Evolutionary conservation across 257 asterid species (phyloP).

Genomic region (Primulina tabacum): DNA sequence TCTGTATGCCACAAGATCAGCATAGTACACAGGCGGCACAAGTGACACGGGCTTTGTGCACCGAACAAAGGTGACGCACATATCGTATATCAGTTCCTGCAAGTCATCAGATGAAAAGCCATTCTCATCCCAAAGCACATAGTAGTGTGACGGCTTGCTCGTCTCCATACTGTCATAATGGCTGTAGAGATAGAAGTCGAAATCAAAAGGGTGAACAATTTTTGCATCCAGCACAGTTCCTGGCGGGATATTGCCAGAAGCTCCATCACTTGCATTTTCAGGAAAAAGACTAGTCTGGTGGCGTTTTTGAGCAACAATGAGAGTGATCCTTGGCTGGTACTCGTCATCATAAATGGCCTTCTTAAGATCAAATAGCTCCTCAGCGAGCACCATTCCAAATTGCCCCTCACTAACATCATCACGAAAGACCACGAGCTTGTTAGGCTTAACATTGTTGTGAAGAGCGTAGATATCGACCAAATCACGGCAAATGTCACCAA

Average conservation of each 20-base stretch:
- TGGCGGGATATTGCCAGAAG: slow-evolving; percentile 35
- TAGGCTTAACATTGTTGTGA: slow-evolving; percentile 38
- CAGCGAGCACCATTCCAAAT: slow-evolving; percentile 58
- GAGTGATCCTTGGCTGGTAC: slow-evolving; percentile 51
- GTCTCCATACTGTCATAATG: slow-evolving; percentile 73
- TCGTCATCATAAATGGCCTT: slow-evolving; percentile 22
- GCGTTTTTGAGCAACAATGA: slow-evolving; percentile 70
- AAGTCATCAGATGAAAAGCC: no score
- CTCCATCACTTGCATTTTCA: slow-evolving; percentile 24
- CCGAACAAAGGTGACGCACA: no score
- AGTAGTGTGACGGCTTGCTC: slow-evolving; percentile 42
- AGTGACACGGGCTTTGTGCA: no score
- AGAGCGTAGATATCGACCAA: slow-evolving; percentile 36
- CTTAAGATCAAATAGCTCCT: slow-evolving; percentile 43
- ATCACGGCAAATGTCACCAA: no score
- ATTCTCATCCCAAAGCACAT: no score
- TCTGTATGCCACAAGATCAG: no score
- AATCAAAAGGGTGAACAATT: slow-evolving; percentile 56
- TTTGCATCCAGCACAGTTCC: slow-evolving; percentile 75
- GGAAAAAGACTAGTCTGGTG: slow-evolving; percentile 68
- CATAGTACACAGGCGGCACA: no score
- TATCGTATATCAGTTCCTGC: no score
- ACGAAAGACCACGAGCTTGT: slow-evolving; percentile 53
- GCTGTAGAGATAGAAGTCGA: slow-evolving; percentile 74
- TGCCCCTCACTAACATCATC: slow-evolving; percentile 82